phyloP scores from a whole-genome alignment of 2,329 filamentous ascomycete species.

The Graphilbum ipis-grandicollis region DNA sequence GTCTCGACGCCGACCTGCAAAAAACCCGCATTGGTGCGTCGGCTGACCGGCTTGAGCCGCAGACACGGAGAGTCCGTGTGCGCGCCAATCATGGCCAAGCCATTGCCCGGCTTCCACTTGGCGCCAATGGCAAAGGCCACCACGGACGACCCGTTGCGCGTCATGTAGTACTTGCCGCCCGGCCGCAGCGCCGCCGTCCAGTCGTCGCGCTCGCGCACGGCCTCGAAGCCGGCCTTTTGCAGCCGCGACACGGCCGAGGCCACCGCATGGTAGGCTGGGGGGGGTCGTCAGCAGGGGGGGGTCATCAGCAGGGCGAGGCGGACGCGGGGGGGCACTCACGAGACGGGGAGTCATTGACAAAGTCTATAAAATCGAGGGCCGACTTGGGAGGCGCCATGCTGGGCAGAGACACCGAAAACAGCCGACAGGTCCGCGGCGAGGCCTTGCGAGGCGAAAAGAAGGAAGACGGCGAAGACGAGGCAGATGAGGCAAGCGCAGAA shows the following conservation, averaged over 20 bases:
- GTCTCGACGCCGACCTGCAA: slow-evolving; percentile 91
- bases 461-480: background rate
- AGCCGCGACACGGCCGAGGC: slow-evolving; percentile 60
- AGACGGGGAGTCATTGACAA: slow-evolving; percentile 86
- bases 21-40: slow-evolving; percentile 72
- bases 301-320: no score
- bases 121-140: slow-evolving; percentile 82
- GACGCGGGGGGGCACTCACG: no score
- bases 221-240: slow-evolving; percentile 66
- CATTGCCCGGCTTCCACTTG: slow-evolving; percentile 82
- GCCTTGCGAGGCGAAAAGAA: background rate
- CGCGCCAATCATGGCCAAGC: slow-evolving; percentile 82
- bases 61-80: slow-evolving; percentile 92
- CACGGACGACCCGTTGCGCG: slow-evolving; percentile 81
- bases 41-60: slow-evolving; percentile 85
- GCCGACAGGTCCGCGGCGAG: background rate
- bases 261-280: slow-evolving; percentile 81
- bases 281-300: background rate
- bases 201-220: slow-evolving; percentile 78
- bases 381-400: slow-evolving; percentile 35
- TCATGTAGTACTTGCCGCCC: slow-evolving; percentile 92
- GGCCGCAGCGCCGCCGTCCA: slow-evolving; percentile 68
- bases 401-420: slow-evolving; percentile 8
- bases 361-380: slow-evolving; percentile 75
- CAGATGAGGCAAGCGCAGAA: background rate